phyloP scores from a whole-genome alignment of 2,329 filamentous ascomycete genomes.

The Trichoderma brevicompactum region DNA sequence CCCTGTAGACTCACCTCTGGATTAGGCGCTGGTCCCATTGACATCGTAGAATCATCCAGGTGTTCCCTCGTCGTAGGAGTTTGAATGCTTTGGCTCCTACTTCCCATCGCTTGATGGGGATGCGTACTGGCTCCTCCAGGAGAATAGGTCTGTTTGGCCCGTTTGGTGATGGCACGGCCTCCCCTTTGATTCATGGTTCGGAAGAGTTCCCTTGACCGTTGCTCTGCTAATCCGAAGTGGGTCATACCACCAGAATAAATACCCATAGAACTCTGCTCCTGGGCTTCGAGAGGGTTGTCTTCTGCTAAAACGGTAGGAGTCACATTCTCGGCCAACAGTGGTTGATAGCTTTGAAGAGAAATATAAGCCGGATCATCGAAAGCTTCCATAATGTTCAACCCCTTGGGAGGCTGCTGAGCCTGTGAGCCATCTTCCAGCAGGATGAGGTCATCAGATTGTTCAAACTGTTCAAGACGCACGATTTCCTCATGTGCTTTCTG shows the following conservation, averaged over 20 bases:
- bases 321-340: not conserved
- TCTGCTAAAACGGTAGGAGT: not conserved
- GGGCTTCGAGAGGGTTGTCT: conserved; percentile 18
- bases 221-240: conserved; percentile 25
- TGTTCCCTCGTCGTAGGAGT: not conserved
- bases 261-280: not conserved
- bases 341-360: not conserved
- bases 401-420: not conserved
- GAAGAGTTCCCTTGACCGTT: conserved; percentile 27
- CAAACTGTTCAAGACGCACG: conserved; percentile 1
- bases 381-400: not conserved
- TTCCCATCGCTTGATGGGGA: not conserved
- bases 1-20: not conserved
- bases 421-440: not conserved
- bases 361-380: not conserved
- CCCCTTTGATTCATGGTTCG: conserved; percentile 36
- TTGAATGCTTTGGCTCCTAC: not conserved
- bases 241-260: not conserved
- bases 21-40: not conserved
- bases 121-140: not conserved
- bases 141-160: not conserved
- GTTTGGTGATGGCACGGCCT: conserved; percentile 1
- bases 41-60: no score
- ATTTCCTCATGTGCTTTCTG: not conserved
- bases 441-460: conserved; percentile 23